Conservation (phyloP, 1,284 basidiomycete species). For the Moniliella sp. region DNA sequence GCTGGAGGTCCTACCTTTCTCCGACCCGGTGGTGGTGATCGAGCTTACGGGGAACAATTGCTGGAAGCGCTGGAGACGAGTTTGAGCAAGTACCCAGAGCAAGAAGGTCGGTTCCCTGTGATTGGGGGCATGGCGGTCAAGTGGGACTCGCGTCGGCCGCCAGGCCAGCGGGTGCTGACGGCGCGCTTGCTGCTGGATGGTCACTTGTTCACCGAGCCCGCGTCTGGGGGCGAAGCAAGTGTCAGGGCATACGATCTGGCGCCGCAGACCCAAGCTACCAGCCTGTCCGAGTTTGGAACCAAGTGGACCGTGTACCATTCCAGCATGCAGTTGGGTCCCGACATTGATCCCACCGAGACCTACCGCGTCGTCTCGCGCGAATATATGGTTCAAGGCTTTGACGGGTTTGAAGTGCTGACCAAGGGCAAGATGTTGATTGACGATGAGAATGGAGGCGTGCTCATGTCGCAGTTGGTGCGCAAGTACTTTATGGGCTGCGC, state of each 20-base stretch:
- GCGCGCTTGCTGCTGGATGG: conserved; percentile 13
- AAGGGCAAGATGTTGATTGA: conserved; percentile 52
- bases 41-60: conserved; percentile 57
- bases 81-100: conserved; percentile 59
- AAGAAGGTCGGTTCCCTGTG: conserved; percentile 77
- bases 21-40: conserved; percentile 57
- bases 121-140: conserved; percentile 63
- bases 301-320: neutral
- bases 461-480: conserved; percentile 60
- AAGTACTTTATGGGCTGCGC: conserved; percentile 53
- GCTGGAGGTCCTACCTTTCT: conserved; percentile 67
- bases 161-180: conserved; percentile 13
- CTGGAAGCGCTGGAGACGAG: conserved; percentile 62
- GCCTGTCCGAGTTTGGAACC: neutral
- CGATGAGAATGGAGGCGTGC: conserved; percentile 59
- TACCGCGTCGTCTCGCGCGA: conserved; percentile 58
- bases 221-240: neutral
- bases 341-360: conserved; percentile 10
- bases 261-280: neutral
- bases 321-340: conserved; percentile 5
- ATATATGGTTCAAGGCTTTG: conserved; percentile 49
- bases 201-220: conserved; percentile 2
- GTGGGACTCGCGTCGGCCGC: conserved; percentile 54
- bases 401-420: conserved; percentile 55
- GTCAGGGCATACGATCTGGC: no score